These are phyloP conservation scores for Suhomyces ambrosiae DNA, from an alignment of 1,139 yeast genomes.

Conservation along the genomic window DNA sequence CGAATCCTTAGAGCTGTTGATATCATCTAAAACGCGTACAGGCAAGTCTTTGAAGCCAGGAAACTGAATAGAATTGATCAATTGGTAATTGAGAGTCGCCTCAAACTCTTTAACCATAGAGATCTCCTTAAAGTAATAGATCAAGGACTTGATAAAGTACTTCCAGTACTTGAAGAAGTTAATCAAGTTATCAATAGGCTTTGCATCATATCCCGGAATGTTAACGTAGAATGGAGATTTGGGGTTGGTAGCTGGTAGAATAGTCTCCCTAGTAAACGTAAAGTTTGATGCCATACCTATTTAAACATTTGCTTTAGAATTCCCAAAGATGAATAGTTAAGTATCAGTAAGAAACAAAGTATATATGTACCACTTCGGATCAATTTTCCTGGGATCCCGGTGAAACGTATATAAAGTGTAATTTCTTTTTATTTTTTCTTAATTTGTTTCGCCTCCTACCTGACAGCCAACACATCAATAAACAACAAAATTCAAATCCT, in stretches of 20 bases:
- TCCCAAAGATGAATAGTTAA: neutral
- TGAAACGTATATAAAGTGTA: neutral
- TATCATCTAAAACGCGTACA: slow-evolving; percentile 18
- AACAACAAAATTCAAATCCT: neutral
- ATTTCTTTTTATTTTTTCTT: too few relatives aligned
- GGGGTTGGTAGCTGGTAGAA: slow-evolving; percentile 39
- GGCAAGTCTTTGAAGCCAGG: slow-evolving; percentile 49
- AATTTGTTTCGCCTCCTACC: too few relatives aligned
- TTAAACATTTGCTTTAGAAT: slow-evolving; percentile 1
- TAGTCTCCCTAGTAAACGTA: slow-evolving; percentile 31
- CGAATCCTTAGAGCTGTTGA: slow-evolving; percentile 4
- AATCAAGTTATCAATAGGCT: slow-evolving; percentile 53
- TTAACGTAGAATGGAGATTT: slow-evolving; percentile 44
- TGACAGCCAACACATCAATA: too few relatives aligned
- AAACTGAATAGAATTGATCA: slow-evolving; percentile 62
- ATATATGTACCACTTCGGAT: slow-evolving; percentile 1
- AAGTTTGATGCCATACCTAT: slow-evolving; percentile 11
- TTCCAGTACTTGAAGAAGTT: slow-evolving; percentile 72
- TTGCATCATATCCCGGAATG: slow-evolving; percentile 42
- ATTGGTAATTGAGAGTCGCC: slow-evolving; percentile 62
- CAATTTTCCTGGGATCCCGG: slow-evolving; percentile 1
- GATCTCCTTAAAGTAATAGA: slow-evolving; percentile 62
- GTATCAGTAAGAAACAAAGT: neutral
- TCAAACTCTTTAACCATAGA: slow-evolving; percentile 69
- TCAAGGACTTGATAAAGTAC: slow-evolving; percentile 62